Evolutionary conservation across 2,329 filamentous ascomycete species (phyloP), one percentile per base, ranked within the genome.

Genomic region (Onygenales sp.): DNA sequence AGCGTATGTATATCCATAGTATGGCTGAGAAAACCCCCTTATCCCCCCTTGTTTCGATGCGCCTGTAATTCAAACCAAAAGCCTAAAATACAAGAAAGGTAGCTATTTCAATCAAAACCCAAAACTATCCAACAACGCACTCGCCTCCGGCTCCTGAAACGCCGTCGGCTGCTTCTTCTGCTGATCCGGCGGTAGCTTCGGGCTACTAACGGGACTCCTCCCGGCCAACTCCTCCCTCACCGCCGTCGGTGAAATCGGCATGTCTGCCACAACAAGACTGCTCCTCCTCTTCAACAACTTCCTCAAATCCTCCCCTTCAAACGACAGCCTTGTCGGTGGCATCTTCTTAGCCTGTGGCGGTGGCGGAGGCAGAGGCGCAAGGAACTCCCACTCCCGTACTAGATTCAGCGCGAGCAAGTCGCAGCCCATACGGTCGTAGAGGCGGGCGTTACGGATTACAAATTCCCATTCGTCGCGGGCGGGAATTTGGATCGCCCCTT

Each of bases 361-460:
- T 4, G 54, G 53, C 6, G 63, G 59, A 5, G 59, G 61, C 36
- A 52, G 43, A 32, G 56, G 52, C 35, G 60, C 61, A 38, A 69
- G 57, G 52, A 71, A 74, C 73, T 68, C 77, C 87, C 85, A 75
- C 50, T 70, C 67, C 17, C 67, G 65, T 10, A 75, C 86, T 5
- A 97, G 75, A 62, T 94, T 89, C 4, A 97, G 75, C 1, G 91
- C 93, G 0, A 97, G 79, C 7, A 95, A 70, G 68, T 96, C 92
- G 64, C 93, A 95, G 2, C 93, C 92, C 91, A 93, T 96, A 7
- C 89, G 85, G 66, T 87, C 86, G 64, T 91, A 97, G 14, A 93
- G 75, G 52, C 83, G 79, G 13, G 90, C 89, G 51, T 89, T 95
- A 61, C 93, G 89, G 21, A 95, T 74, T 0, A 96, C 83, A 66